phyloP scores from a whole-genome alignment of 345 rosid genomes.

The Arabis hirsuta region DNA sequence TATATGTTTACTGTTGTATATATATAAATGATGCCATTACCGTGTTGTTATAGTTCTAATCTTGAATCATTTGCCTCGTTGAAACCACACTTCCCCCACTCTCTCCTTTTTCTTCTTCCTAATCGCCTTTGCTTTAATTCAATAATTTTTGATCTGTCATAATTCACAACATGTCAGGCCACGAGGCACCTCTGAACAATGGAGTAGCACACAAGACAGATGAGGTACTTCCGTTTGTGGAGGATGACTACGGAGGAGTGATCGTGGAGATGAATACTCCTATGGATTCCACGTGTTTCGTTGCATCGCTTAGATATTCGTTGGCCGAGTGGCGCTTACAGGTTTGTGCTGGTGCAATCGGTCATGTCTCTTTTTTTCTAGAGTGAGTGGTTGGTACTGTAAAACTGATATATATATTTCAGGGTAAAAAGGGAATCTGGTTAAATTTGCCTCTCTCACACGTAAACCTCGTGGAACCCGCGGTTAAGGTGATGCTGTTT shows the following conservation, averaged over 20 bases:
- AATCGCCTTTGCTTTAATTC: background rate
- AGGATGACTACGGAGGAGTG: slow-evolving; percentile 64
- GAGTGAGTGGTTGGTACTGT: background rate
- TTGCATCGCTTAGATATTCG: slow-evolving; percentile 49
- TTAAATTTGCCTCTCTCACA: slow-evolving; percentile 67
- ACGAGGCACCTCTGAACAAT: slow-evolving; percentile 35
- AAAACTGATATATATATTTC: background rate
- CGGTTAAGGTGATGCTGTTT: slow-evolving; percentile 59
- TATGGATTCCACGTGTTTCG: slow-evolving; percentile 52
- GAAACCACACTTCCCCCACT: slow-evolving; percentile 1
- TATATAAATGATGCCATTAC: background rate
- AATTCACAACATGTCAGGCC: slow-evolving; percentile 27
- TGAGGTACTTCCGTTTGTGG: slow-evolving; percentile 50
- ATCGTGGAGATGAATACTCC: slow-evolving; percentile 61
- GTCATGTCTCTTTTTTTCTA: background rate
- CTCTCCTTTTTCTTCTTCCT: background rate
- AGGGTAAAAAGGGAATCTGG: slow-evolving; percentile 88
- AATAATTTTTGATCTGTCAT: background rate
- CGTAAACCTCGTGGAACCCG: slow-evolving; percentile 68
- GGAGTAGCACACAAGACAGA: slow-evolving; percentile 38
- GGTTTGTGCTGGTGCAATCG: slow-evolving; percentile 43
- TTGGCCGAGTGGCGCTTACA: slow-evolving; percentile 56
- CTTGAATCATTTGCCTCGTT: slow-evolving; percentile 31
- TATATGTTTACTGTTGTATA: background rate
- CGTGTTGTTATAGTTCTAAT: slow-evolving; percentile 3